These are phyloP conservation scores for Tuber calosporum DNA, from an alignment of 495 filamentous ascomycete genomes.

Conservation along the genomic window DNA sequence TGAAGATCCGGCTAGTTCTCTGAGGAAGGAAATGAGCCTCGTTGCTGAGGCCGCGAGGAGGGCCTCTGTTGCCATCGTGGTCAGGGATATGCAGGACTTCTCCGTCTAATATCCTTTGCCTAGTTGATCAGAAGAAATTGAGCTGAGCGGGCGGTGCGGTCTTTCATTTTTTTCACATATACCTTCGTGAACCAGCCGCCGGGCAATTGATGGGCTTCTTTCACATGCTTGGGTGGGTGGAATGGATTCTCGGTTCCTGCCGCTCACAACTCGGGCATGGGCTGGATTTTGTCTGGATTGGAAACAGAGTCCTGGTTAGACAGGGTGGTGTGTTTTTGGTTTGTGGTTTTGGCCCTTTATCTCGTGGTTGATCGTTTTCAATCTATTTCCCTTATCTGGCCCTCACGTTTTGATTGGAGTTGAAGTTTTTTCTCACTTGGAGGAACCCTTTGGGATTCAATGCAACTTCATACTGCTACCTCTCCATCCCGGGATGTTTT, in stretches of 20 bases:
- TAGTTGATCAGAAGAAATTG: not conserved
- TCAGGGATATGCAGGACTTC: slow-evolving; percentile 71
- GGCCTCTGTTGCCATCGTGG: slow-evolving; percentile 77
- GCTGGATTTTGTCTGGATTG: slow-evolving; percentile 1
- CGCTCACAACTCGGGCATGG: not conserved
- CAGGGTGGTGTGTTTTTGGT: not conserved
- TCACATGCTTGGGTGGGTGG: not conserved
- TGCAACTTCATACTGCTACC: not conserved
- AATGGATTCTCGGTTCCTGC: not conserved
- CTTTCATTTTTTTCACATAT: slow-evolving; percentile 1
- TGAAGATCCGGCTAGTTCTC: slow-evolving; percentile 34
- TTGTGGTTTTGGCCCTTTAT: not conserved
- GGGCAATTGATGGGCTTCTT: not conserved
- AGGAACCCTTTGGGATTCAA: not conserved
- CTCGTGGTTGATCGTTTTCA: not conserved
- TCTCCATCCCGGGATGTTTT: not conserved
- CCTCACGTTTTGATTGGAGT: slow-evolving; percentile 1
- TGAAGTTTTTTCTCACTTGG: not conserved
- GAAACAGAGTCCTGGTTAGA: not conserved
- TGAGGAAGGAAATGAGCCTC: slow-evolving; percentile 62
- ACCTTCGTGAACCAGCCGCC: not conserved
- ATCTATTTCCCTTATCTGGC: not conserved
- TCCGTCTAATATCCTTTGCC: slow-evolving; percentile 46
- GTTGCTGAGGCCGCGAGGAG: slow-evolving; percentile 93
- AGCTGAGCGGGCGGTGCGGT: not conserved